Evolutionary conservation across 768 basidiomycete genomes (phyloP), one percentile per base, ranked within the genome.

Genomic region (Panus rudis): DNA sequence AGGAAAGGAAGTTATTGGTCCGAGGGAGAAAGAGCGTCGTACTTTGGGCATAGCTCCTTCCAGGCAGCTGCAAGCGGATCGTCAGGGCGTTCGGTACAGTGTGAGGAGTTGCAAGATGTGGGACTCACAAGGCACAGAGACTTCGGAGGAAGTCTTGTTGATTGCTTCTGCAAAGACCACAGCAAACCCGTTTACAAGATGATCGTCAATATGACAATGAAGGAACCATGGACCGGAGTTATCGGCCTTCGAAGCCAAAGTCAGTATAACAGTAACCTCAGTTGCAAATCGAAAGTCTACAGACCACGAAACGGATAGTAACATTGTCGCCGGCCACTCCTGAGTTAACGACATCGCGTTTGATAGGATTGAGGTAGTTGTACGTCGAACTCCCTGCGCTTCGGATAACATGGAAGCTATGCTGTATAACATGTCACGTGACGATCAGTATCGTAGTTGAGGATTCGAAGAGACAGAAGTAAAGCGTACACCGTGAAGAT

Each of bases 101-200:
- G 28, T 30, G 10, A 10, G 28, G 10, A 30, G 10, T 30, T 16
- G 28, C 28, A 20, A 32, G n/a, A n/a, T 20, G 20, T 5, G 35
- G 11, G 12, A 40, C 43, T 14, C 26, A 41, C 39, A 6, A 11
- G 48, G 39, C 6, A 45, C 45, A 14, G 47, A 34, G 46, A 41
- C 39, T 4, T 28, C 34, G 7, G 42, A 5, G 26, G 14, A 19
- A 17, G 56, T 37, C 35, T 51, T 50, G 1, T 16, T 35, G 2
- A 52, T 48, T 25, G 63, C 63, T 45, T 68, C 66, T 0, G 64
- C 67, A 28, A 70, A 60, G 10, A 69, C 66, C 12, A 69, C 41
- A 4, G 67, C 67, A 6, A 70, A 56, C 19, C 68, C 68, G 3
- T 53, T 50, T 6, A 68, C 60, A 6, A 48, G 37, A 24, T 48